Evolutionary conservation across 805 yeast species (phyloP).

Genomic region (Tetrapisispora pingtungensis): DNA sequence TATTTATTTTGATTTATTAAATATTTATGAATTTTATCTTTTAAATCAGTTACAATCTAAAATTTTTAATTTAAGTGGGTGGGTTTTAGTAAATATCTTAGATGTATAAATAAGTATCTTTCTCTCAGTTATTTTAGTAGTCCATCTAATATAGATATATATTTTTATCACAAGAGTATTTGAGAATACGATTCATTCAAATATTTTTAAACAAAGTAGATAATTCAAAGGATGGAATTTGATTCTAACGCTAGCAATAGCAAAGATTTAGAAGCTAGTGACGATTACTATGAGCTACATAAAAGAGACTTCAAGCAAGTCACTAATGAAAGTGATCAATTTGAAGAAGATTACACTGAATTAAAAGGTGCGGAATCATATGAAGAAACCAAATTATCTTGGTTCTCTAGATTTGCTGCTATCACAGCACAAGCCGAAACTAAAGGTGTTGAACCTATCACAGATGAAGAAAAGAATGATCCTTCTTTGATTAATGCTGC

Average conservation of each 20-base stretch:
- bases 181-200: not conserved
- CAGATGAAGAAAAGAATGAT: constrained; percentile 68
- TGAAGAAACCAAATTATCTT: constrained; percentile 12
- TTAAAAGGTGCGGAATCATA: constrained; percentile 1
- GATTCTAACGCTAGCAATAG: not conserved
- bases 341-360: constrained; percentile 4
- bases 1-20: too few species aligned
- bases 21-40: too few species aligned
- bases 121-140: not conserved
- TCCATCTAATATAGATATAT: not conserved
- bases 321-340: constrained; percentile 1
- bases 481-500: constrained; percentile 59
- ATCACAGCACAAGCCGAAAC: constrained; percentile 37
- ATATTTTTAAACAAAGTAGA: not conserved
- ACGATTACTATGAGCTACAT: constrained; percentile 1
- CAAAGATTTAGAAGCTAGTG: constrained; percentile 1
- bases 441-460: constrained; percentile 71
- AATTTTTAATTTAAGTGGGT: not conserved
- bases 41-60: not conserved
- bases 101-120: not conserved
- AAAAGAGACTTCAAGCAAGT: constrained; percentile 2
- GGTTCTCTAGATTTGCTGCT: constrained; percentile 19
- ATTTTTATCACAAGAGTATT: too few species aligned
- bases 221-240: not conserved
- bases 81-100: not conserved